Conservation (phyloP, 2,329 filamentous ascomycete genomes). For the Xylariaceae sp. region DNA sequence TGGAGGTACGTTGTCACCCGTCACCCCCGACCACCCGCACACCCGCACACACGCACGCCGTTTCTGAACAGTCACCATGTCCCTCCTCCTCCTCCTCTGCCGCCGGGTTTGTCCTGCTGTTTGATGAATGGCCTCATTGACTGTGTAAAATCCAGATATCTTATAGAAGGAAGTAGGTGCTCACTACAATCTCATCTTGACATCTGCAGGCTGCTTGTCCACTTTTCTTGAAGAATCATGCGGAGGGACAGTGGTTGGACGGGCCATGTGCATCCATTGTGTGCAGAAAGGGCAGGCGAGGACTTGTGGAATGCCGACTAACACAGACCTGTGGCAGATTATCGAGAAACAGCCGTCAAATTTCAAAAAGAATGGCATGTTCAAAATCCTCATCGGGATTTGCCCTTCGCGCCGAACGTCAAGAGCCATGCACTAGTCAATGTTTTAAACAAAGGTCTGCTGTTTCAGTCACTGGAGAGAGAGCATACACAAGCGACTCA, state of each 20-base stretch:
- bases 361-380: constrained; percentile 67
- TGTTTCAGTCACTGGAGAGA: constrained; percentile 58
- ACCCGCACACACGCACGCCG: constrained; percentile 9
- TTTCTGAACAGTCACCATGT: constrained; percentile 10
- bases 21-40: constrained; percentile 15
- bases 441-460: constrained; percentile 59
- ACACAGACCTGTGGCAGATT: constrained; percentile 48
- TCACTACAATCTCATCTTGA: not conserved
- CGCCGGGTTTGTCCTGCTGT: constrained; percentile 3
- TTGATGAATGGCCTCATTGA: constrained; percentile 18
- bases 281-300: constrained; percentile 14
- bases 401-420: constrained; percentile 62
- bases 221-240: constrained; percentile 4
- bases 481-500: constrained; percentile 44
- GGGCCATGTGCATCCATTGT: constrained; percentile 15
- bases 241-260: constrained; percentile 3
- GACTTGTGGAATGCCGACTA: constrained; percentile 30
- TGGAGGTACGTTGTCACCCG: constrained; percentile 57
- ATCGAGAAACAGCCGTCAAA: constrained; percentile 63
- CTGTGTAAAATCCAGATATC: constrained; percentile 43
- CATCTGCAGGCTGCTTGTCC: not conserved
- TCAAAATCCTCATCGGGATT: constrained; percentile 57
- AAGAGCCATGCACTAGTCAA: constrained; percentile 61
- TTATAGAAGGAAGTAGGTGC: constrained; percentile 60
- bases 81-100: constrained; percentile 4